Percentiles rank a stretch among this genome's conserved stretches.
Conservation (phyloP, 495 filamentous ascomycete species). For the Xylaria palmicola region DNA sequence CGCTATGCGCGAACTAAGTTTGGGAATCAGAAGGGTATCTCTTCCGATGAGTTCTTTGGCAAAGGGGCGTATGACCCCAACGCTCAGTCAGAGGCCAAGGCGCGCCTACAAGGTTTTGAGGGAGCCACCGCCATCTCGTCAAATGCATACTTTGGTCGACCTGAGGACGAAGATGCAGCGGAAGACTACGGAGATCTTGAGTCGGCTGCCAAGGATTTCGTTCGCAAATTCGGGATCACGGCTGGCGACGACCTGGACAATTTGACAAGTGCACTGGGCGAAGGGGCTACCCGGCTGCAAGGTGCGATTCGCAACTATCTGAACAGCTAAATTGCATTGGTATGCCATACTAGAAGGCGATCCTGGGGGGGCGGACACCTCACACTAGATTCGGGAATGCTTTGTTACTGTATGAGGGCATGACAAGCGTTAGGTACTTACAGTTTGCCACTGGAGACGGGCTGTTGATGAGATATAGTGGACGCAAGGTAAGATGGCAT, state of each 20-base stretch:
- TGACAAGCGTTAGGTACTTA: neutral
- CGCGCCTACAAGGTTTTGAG: slow-evolving; percentile 85
- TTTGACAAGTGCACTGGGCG: slow-evolving; percentile 73
- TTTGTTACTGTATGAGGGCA: slow-evolving; percentile 1
- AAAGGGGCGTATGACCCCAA: slow-evolving; percentile 79
- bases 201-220: slow-evolving; percentile 88
- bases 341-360: neutral
- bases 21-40: slow-evolving; percentile 90
- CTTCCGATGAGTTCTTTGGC: slow-evolving; percentile 96
- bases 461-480: neutral
- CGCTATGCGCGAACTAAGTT: slow-evolving; percentile 79
- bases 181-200: slow-evolving; percentile 88
- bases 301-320: slow-evolving; percentile 87
- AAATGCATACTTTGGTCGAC: slow-evolving; percentile 93
- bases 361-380: neutral
- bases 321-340: slow-evolving; percentile 30
- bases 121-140: slow-evolving; percentile 89
- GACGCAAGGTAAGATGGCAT: neutral
- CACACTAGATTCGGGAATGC: neutral
- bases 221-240: slow-evolving; percentile 90
- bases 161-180: slow-evolving; percentile 64
- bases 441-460: neutral
- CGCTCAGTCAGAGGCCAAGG: slow-evolving; percentile 81
- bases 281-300: slow-evolving; percentile 80
- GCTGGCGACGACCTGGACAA: slow-evolving; percentile 95